Evolutionary conservation across 1,284 basidiomycete genomes (phyloP).

Genomic region (Malassezia japonica): DNA sequence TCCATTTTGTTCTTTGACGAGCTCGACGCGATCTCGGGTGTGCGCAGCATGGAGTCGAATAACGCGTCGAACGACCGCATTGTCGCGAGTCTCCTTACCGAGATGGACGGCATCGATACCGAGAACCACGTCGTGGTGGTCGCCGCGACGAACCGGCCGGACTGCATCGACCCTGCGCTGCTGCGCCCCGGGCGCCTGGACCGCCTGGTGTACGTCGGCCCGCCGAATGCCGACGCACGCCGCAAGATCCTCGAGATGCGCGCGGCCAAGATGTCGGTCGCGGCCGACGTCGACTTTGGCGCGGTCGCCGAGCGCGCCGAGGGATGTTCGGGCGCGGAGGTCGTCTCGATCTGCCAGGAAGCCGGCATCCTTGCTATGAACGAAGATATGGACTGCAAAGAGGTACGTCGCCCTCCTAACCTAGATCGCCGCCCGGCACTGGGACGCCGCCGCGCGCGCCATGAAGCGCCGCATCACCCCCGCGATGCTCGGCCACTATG

Average conservation of each 20-base stretch:
- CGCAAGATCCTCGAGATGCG: constrained; percentile 75
- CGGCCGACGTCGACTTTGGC: constrained; percentile 60
- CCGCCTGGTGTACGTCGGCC: constrained; percentile 85
- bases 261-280: constrained; percentile 67
- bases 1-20: constrained; percentile 97
- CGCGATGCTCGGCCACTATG: constrained; percentile 52
- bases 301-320: constrained; percentile 63
- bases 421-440: constrained; percentile 66
- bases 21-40: constrained; percentile 82
- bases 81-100: constrained; percentile 83
- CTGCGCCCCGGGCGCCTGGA: constrained; percentile 94
- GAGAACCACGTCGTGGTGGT: constrained; percentile 83
- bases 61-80: constrained; percentile 58
- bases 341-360: constrained; percentile 85
- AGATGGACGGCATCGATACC: constrained; percentile 94
- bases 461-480: constrained; percentile 77
- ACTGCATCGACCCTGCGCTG: constrained; percentile 81
- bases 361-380: constrained; percentile 86
- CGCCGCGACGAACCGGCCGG: constrained; percentile 91
- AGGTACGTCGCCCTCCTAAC: constrained; percentile 53
- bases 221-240: constrained; percentile 68
- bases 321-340: constrained; percentile 93
- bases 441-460: constrained; percentile 63
- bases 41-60: constrained; percentile 57
- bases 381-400: constrained; percentile 65